These are phyloP conservation scores for Pestalotiopsis sp. DNA, from an alignment of 2,329 filamentous ascomycete species.

Conservation along the genomic window DNA sequence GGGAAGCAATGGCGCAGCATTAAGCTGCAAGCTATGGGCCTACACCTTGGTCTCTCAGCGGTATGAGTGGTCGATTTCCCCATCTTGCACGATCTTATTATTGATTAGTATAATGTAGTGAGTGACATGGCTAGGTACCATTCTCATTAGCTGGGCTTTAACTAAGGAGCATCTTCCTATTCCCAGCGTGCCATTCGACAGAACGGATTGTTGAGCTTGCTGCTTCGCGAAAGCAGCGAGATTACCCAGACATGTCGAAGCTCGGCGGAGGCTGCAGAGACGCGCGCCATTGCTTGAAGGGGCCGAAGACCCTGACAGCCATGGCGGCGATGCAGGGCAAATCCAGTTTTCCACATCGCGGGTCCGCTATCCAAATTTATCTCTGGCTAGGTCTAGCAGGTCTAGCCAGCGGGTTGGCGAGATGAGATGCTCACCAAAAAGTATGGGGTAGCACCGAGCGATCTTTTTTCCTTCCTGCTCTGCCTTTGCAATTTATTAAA, in stretches of 20 bases:
- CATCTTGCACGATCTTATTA: background rate
- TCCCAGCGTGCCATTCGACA: background rate
- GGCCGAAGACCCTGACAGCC: background rate
- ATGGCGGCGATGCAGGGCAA: background rate
- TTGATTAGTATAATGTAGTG: background rate
- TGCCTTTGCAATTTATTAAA: background rate
- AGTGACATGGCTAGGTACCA: background rate
- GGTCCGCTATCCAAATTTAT: constrained; percentile 6
- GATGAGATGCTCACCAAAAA: background rate
- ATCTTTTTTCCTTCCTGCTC: background rate
- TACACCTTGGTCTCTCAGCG: no score
- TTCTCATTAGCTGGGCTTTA: background rate
- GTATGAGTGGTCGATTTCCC: background rate
- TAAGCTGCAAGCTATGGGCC: background rate
- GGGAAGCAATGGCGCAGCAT: background rate
- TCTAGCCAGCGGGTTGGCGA: constrained; percentile 6
- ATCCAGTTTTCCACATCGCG: background rate
- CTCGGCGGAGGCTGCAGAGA: background rate
- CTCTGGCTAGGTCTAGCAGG: background rate
- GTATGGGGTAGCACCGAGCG: constrained; percentile 4
- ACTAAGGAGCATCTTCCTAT: no score
- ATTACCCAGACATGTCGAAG: background rate
- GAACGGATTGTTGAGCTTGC: background rate
- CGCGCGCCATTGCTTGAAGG: background rate
- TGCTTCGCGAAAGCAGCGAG: background rate